Percentiles rank a stretch among this genome's conserved stretches.
phyloP scores from a whole-genome alignment of 257 asterid species.

The Solanum chaucha region DNA sequence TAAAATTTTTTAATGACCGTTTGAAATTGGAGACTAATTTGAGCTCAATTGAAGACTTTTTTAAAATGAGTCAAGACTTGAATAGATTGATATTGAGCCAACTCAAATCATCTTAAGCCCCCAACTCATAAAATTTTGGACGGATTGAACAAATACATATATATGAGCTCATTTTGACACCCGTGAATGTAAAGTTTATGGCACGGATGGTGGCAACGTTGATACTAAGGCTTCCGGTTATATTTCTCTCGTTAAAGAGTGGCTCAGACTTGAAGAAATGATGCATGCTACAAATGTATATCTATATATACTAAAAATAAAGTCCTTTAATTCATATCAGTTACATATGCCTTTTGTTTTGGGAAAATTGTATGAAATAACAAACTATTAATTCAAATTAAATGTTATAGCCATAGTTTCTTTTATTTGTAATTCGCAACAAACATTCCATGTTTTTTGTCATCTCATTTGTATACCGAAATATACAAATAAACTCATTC shows the following conservation, averaged over 20 bases:
- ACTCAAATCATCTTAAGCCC: neutral
- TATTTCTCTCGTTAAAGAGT: slow-evolving; percentile 47
- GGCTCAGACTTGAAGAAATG: slow-evolving; percentile 43
- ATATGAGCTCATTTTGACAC: neutral
- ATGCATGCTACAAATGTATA: neutral
- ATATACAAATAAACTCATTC: too few species aligned
- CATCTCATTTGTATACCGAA: too few species aligned
- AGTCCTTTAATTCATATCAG: neutral
- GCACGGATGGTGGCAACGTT: too few species aligned
- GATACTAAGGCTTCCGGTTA: slow-evolving; percentile 50
- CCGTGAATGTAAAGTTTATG: neutral
- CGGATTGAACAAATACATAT: neutral
- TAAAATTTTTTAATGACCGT: too few species aligned
- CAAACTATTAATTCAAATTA: too few species aligned
- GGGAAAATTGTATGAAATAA: too few species aligned
- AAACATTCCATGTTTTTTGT: too few species aligned
- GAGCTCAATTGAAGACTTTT: neutral
- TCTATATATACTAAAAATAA: too few species aligned
- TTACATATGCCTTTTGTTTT: neutral
- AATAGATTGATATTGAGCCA: neutral
- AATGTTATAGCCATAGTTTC: too few species aligned
- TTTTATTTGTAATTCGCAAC: too few species aligned
- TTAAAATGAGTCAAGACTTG: neutral
- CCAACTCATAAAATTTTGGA: neutral
- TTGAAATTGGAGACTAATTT: neutral